Percentiles rank a stretch among this genome's conserved stretches.
Conservation (phyloP, 345 rosid genomes). For the Citrus australasica region DNA sequence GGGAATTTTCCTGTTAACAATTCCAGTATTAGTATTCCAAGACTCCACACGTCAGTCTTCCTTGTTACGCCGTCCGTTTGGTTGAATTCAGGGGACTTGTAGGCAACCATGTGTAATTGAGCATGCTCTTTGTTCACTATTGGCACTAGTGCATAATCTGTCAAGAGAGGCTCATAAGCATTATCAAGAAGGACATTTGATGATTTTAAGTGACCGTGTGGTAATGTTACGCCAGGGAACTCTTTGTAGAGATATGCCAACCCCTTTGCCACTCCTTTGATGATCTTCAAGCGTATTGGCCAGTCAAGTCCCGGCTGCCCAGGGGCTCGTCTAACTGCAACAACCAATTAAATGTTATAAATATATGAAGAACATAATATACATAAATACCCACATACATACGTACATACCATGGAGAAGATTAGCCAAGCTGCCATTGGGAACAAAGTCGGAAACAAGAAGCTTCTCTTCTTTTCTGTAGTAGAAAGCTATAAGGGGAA, state of each 20-base stretch:
- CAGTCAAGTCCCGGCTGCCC: constrained; percentile 58
- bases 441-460: constrained; percentile 56
- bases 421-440: constrained; percentile 73
- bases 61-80: constrained; percentile 40
- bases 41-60: constrained; percentile 84
- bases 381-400: not conserved
- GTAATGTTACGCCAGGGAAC: constrained; percentile 44
- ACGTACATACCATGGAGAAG: constrained; percentile 63
- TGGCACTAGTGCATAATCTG: constrained; percentile 61
- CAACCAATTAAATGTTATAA: not conserved
- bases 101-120: constrained; percentile 66
- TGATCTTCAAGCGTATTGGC: constrained; percentile 70
- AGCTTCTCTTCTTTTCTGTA: constrained; percentile 84
- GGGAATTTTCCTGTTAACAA: constrained; percentile 81
- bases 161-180: constrained; percentile 46
- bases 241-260: constrained; percentile 59
- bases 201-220: constrained; percentile 87
- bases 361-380: no score
- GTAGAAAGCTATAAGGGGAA: constrained; percentile 63
- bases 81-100: constrained; percentile 74
- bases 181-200: constrained; percentile 72
- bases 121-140: constrained; percentile 63
- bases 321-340: constrained; percentile 46
- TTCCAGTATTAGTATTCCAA: constrained; percentile 83
- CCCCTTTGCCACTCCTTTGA: constrained; percentile 75